Percentiles rank a stretch among this genome's conserved stretches.
Evolutionary conservation across 306 rosid species (phyloP).

Genomic region (Alnus rubra): DNA sequence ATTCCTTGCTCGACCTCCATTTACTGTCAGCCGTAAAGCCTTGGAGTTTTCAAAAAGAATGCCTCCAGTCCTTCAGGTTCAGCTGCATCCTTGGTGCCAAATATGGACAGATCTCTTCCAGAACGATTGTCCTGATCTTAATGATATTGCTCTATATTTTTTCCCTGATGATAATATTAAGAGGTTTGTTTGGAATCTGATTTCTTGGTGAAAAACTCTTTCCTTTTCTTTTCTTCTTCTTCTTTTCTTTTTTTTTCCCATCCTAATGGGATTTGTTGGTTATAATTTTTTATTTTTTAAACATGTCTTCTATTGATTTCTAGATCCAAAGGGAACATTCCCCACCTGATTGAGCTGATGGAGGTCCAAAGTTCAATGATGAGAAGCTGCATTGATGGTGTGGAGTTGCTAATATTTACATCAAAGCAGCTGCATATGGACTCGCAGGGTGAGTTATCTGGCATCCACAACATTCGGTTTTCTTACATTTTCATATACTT

Average conservation of each 20-base stretch:
- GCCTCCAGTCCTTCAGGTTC: constrained; percentile 56
- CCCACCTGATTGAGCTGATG: constrained; percentile 49
- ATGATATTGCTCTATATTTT: constrained; percentile 70
- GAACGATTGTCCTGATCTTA: constrained; percentile 46
- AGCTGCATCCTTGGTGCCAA: constrained; percentile 38
- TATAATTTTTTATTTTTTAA: constrained; percentile 15
- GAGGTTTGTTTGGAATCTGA: constrained; percentile 48
- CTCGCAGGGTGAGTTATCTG: constrained; percentile 45
- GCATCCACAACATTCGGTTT: constrained; percentile 18
- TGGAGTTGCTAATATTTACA: constrained; percentile 65
- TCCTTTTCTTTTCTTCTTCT: too few species aligned
- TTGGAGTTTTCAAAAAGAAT: constrained; percentile 38
- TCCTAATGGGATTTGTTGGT: constrained; percentile 2
- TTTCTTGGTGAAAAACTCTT: neutral
- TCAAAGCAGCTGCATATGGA: constrained; percentile 47
- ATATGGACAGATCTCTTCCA: constrained; percentile 48
- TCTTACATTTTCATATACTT: constrained; percentile 7
- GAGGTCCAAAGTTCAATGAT: constrained; percentile 44
- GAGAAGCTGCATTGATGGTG: constrained; percentile 49
- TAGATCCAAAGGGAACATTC: constrained; percentile 42
- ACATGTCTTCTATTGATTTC: constrained; percentile 28
- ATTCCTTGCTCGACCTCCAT: constrained; percentile 68
- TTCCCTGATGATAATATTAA: constrained; percentile 43
- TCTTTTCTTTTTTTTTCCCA: neutral
- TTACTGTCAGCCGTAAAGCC: constrained; percentile 46